Conservation (phyloP, 1,139 yeast species). For the Saccharomyces hybrid region DNA sequence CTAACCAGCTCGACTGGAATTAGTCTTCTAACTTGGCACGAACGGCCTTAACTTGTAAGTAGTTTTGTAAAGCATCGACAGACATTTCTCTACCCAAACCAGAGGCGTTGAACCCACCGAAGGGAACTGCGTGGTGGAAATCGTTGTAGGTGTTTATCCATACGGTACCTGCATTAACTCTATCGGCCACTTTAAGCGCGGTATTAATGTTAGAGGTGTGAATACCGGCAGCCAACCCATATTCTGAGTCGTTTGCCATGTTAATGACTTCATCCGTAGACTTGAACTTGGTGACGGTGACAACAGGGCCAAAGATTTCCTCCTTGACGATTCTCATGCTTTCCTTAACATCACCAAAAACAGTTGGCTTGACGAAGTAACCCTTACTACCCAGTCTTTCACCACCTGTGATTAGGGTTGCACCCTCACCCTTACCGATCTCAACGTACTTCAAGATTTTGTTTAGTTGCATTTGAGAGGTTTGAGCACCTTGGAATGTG, state of each 20-base stretch:
- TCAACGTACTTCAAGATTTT: slow-evolving; percentile 51
- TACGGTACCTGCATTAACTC: slow-evolving; percentile 51
- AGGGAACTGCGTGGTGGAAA: slow-evolving; percentile 44
- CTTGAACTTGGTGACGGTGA: slow-evolving; percentile 47
- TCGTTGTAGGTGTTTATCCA: slow-evolving; percentile 50
- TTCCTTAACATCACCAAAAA: slow-evolving; percentile 56
- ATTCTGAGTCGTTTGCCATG: slow-evolving; percentile 48
- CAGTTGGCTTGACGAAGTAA: slow-evolving; percentile 60
- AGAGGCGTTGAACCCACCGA: slow-evolving; percentile 55
- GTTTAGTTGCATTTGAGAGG: slow-evolving; percentile 46
- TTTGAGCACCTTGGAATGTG: slow-evolving; percentile 57
- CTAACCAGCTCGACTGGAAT: no score
- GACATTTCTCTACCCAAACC: slow-evolving; percentile 69
- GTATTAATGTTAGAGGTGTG: slow-evolving; percentile 44
- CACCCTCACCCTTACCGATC: slow-evolving; percentile 53
- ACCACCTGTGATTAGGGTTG: slow-evolving; percentile 52
- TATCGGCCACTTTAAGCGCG: slow-evolving; percentile 42
- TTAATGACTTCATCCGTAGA: slow-evolving; percentile 46
- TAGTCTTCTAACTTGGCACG: slow-evolving; percentile 34
- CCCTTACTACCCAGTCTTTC: slow-evolving; percentile 49
- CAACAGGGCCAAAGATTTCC: slow-evolving; percentile 63
- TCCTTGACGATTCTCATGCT: slow-evolving; percentile 58
- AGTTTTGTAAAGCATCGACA: slow-evolving; percentile 50
- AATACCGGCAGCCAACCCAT: slow-evolving; percentile 59
- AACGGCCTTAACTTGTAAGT: slow-evolving; percentile 54